Evolutionary conservation across 306 rosid species (phyloP).

Genomic region (Corylus heterophylla): DNA sequence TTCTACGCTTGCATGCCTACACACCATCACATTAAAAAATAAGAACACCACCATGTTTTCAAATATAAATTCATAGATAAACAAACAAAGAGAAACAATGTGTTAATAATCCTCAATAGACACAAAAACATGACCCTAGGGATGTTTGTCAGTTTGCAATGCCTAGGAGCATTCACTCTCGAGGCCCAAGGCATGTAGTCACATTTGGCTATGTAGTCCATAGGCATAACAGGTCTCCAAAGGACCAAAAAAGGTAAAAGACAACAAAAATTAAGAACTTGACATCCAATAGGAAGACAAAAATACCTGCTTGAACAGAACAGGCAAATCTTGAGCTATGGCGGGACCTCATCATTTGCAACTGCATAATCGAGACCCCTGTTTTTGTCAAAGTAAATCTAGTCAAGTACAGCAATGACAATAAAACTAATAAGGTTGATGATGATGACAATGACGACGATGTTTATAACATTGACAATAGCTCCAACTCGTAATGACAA

Average conservation of each 20-base stretch:
- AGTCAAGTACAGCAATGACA: conserved; percentile 25
- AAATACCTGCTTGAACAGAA: conserved; percentile 68
- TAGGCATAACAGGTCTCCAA: neutral
- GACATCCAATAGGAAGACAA: neutral
- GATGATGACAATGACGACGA: neutral
- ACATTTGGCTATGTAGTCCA: neutral
- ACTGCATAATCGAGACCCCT: conserved; percentile 83
- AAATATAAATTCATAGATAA: neutral
- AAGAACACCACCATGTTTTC: neutral
- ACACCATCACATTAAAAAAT: conserved; percentile 1
- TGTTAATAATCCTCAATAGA: neutral
- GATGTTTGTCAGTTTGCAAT: too few relatives aligned
- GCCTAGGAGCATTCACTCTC: too few relatives aligned
- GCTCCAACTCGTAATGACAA: neutral
- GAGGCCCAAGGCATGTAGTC: too few relatives aligned
- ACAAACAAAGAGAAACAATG: neutral
- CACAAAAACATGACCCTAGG: neutral
- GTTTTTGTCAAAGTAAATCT: conserved; percentile 38
- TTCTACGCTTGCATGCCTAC: conserved; percentile 55
- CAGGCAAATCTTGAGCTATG: conserved; percentile 44
- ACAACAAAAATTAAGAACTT: neutral
- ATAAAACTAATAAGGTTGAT: neutral
- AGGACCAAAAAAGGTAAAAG: neutral
- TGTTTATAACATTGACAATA: neutral
- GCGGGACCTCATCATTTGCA: conserved; percentile 52